Evolutionary conservation across 2,329 filamentous ascomycete genomes (phyloP), one percentile per base, ranked within the genome.

Genomic region (Alternaria novae-zelandiae): DNA sequence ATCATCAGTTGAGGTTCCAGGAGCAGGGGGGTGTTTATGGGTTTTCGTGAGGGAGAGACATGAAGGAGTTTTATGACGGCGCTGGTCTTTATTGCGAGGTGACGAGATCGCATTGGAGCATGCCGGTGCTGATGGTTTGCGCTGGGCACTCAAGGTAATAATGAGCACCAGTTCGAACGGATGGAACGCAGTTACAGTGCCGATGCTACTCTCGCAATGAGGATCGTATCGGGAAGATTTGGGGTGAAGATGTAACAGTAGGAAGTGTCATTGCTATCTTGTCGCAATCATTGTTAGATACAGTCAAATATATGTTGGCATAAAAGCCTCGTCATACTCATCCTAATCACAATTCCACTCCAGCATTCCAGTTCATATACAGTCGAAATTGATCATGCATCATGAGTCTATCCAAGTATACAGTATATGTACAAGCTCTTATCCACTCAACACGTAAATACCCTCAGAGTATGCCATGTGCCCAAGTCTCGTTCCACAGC

Each of bases 1-100:
- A 95, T 56, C 91, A 92, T 68, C 93, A 96, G 79, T 80, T 90
- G 65, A 88, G 89, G 60, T 92, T 94, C 74, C 87, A 89, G 9
- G 86, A 89, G 58, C 86, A 86, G 36, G 90, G 89, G 2, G 90
- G 88, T 2, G 85, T 89, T 30, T 79, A 78, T 68, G 78, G 78
- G 11, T 79, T 78, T 59, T 70, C 66, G 21, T 55, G 23, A 46
- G 8, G 41, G n/a, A 41, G 20, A 36, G 15, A 41, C 8, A 17
- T 10, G 15, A 3, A 6, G 2, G 15, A 3, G 15, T 0, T 36
- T 36, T 49, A 21, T 15, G 17, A 45, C n/a, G 44, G 51, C 25
- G 20, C 32, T 3, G 8, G 21, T 13, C 5, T 5, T 46, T 49
- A 6, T 8, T 17, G 12, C 13, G 28, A 12, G 5, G 32, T 2